Base-by-base conservation (phyloP, 2,329 filamentous ascomycete species). In the Diplodia mutila region DNA sequence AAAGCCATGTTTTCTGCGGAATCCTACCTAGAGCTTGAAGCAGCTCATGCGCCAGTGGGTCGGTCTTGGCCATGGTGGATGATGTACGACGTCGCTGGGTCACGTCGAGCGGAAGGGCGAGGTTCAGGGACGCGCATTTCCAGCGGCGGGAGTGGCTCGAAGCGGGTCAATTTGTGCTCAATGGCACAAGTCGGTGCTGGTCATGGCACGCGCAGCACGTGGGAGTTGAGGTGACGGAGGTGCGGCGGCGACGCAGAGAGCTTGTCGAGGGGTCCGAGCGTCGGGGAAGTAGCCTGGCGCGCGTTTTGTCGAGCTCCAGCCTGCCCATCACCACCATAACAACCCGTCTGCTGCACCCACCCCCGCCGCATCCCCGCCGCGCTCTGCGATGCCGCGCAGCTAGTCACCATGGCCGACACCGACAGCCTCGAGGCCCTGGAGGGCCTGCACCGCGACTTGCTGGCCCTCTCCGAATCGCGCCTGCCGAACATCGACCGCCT, bases 371-470 rank as follows among this genome's bases (percentile, higher is more conserved):
- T n/a, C 27, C n/a, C 51, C 51, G 39, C 34, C 21, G 25, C 63
- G 46, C 14, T 25, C 65, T 61, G 65, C 55, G 37, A 52, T 67
- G 65, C 65, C 34, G 55, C 49, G 53, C 25, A 65, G 61, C 67
- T 65, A 57, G 67, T 42, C 51, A 68, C 69, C 75, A 94, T 95
- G 92, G 88, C 90, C 78, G 89, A 91, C 75, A 83, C 88, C 77
- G 89, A 89, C 77, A 88, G 86, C 75, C 85, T 96, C 76, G 90
- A 90, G 76, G 87, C 89, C 80, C 88, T 98, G 75, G 89, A 94
- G 82, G 89, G 88, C 79, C 88, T 99, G 73, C 92, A 97, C 79
- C 88, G 91, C 78, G 93, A 97, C 81, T 88, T 99, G 70, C 84
- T 91, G 72, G 89, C 90, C 67, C 85, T 95, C 73, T 87, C 88